Percentiles rank a stretch among this genome's conserved stretches.
Evolutionary conservation across 768 basidiomycete genomes (phyloP).

Genomic region (Pulveroboletus frians): DNA sequence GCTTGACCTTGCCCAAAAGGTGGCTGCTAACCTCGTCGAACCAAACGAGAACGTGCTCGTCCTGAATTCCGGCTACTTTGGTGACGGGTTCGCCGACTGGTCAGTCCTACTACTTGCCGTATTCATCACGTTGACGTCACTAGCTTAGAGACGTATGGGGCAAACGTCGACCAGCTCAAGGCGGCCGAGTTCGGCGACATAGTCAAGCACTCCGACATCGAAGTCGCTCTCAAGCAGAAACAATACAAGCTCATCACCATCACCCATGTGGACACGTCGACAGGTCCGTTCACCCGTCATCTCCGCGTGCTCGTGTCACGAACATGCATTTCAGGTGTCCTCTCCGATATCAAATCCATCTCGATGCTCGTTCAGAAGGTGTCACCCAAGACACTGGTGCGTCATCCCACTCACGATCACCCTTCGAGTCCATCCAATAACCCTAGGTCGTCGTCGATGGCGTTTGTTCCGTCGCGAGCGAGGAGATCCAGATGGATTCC

Average conservation of each 20-base stretch:
- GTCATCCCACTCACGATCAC: conserved; percentile 7
- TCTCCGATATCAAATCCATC: conserved; percentile 78
- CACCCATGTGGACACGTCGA: conserved; percentile 94
- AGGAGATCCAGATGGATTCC: conserved; percentile 90
- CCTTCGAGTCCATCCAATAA: background rate
- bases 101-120: conserved; percentile 25
- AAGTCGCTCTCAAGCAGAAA: conserved; percentile 65
- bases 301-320: background rate
- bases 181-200: conserved; percentile 83
- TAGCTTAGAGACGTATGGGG: conserved; percentile 85
- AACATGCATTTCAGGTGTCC: conserved; percentile 50
- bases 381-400: conserved; percentile 81
- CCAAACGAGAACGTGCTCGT: conserved; percentile 76
- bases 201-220: conserved; percentile 55
- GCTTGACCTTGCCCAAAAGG: conserved; percentile 40
- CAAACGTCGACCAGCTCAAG: conserved; percentile 76
- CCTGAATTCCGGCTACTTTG: conserved; percentile 90
- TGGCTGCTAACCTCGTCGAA: conserved; percentile 87
- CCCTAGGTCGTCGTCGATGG: conserved; percentile 76
- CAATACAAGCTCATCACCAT: conserved; percentile 88
- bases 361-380: conserved; percentile 64
- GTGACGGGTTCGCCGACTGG: conserved; percentile 87
- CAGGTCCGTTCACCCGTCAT: conserved; percentile 37
- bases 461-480: conserved; percentile 95
- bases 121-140: background rate